Conservation (phyloP, 208 protist species). For the Leishmania lainsoni region DNA sequence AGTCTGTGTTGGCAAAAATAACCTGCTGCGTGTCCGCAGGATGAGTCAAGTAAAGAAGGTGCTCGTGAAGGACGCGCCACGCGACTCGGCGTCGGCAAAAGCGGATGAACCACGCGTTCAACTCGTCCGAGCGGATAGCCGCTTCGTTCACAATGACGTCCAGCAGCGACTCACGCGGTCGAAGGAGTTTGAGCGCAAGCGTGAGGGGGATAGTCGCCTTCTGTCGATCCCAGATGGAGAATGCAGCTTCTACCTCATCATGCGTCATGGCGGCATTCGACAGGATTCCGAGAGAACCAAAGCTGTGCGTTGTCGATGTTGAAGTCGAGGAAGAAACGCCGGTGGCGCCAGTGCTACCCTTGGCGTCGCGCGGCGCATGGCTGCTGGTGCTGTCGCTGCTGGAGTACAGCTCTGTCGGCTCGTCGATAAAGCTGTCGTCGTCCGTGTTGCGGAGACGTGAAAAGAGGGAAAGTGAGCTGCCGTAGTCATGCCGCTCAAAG, state of each 20-base stretch:
- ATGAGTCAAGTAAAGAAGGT: slow-evolving; percentile 66
- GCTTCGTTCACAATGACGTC: slow-evolving; percentile 85
- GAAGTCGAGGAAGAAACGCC: not conserved
- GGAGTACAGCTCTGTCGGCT: not conserved
- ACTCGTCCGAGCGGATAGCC: slow-evolving; percentile 52
- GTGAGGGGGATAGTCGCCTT: slow-evolving; percentile 41
- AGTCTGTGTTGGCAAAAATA: slow-evolving; percentile 44
- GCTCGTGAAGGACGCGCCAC: slow-evolving; percentile 87
- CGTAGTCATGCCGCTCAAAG: slow-evolving; percentile 10
- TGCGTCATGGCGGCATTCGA: slow-evolving; percentile 21
- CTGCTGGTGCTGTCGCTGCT: not conserved
- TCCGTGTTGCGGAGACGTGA: slow-evolving; percentile 16
- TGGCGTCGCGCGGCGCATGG: not conserved
- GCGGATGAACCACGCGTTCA: slow-evolving; percentile 78
- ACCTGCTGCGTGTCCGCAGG: slow-evolving; percentile 44
- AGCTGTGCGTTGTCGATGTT: not conserved
- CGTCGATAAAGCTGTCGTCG: slow-evolving; percentile 23
- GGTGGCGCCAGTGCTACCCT: not conserved
- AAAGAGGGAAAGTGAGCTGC: slow-evolving; percentile 1
- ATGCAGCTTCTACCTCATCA: slow-evolving; percentile 36
- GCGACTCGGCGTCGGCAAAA: slow-evolving; percentile 82
- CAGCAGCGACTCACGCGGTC: slow-evolving; percentile 70
- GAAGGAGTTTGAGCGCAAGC: slow-evolving; percentile 57
- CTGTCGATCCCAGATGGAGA: slow-evolving; percentile 28
- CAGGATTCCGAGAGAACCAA: slow-evolving; percentile 8